A percentile compares a stretch with the other conserved stretches of the same genome.
Evolutionary conservation across 2,329 filamentous ascomycete species (phyloP).

Genomic region (Neopestalotiopsis sp.): DNA sequence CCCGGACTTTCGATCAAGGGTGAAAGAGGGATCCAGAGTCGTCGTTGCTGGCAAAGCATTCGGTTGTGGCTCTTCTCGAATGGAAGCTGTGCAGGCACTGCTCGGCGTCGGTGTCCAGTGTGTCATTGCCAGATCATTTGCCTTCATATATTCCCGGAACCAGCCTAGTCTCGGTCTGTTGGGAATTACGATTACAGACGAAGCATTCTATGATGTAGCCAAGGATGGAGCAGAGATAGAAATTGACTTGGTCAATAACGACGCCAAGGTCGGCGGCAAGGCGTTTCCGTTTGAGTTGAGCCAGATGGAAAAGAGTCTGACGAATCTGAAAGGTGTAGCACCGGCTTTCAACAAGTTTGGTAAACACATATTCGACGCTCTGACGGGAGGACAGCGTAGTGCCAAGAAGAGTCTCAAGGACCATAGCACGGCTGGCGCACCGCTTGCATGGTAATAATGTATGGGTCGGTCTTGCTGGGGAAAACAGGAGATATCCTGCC

Average conservation of each 20-base stretch:
- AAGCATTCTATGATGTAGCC: slow-evolving; percentile 42
- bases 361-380: background rate
- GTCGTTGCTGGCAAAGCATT: slow-evolving; percentile 51
- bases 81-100: slow-evolving; percentile 47
- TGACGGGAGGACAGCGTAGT: background rate
- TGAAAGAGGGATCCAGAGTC: slow-evolving; percentile 41
- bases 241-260: background rate
- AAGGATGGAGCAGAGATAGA: slow-evolving; percentile 10
- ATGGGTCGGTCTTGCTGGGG: background rate
- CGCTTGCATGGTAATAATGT: slow-evolving; percentile 7
- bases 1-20: slow-evolving; percentile 43
- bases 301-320: slow-evolving; percentile 8
- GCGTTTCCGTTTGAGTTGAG: slow-evolving; percentile 11
- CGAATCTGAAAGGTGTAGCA: background rate
- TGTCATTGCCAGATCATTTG: slow-evolving; percentile 49
- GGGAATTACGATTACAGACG: slow-evolving; percentile 45
- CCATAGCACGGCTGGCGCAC: background rate
- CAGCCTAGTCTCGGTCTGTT: slow-evolving; percentile 49
- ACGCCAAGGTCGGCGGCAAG: slow-evolving; percentile 5
- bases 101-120: slow-evolving; percentile 43
- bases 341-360: slow-evolving; percentile 7
- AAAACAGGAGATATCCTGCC: background rate
- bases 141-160: slow-evolving; percentile 52
- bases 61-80: slow-evolving; percentile 49
- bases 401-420: slow-evolving; percentile 3